phyloP scores from a whole-genome alignment of 108 stramenopile genomes.

The Pinguiococcus pyrenoidosus region DNA sequence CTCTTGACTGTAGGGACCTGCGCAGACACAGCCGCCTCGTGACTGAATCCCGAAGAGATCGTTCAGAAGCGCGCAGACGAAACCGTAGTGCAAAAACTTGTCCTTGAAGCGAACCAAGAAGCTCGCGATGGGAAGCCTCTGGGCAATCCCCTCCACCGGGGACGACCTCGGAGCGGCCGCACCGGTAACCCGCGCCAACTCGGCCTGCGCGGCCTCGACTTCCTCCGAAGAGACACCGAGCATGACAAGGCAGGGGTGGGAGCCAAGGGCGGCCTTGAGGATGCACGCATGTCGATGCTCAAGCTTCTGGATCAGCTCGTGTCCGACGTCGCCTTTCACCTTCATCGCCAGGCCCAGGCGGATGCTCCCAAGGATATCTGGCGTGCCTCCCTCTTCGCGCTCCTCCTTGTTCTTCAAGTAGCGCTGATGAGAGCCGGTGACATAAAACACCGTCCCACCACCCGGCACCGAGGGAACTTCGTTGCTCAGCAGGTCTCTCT shows the following conservation, averaged over 20 bases:
- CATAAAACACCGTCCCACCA: constrained; percentile 13
- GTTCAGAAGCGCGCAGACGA: constrained; percentile 85
- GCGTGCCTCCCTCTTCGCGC: constrained; percentile 15
- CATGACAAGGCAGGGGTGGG: constrained; percentile 59
- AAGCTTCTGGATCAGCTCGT: too few species aligned
- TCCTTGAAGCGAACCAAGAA: not conserved
- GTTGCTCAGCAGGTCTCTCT: constrained; percentile 16
- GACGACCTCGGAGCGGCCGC: too few species aligned
- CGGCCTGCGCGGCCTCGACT: too few species aligned
- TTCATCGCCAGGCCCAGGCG: constrained; percentile 34
- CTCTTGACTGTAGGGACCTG: constrained; percentile 30
- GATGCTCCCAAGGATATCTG: not conserved
- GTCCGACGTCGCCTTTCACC: constrained; percentile 41
- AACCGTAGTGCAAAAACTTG: constrained; percentile 77
- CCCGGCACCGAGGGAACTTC: constrained; percentile 14
- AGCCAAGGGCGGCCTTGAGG: constrained; percentile 29
- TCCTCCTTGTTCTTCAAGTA: constrained; percentile 2
- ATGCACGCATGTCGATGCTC: too few species aligned
- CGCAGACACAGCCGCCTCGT: constrained; percentile 35
- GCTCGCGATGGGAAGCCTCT: not conserved
- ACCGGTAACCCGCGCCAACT: too few species aligned
- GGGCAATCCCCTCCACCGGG: too few species aligned
- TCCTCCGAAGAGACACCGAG: not conserved
- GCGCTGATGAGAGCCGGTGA: not conserved
- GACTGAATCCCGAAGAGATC: constrained; percentile 95